Percentiles rank a stretch among this genome's conserved stretches.
These are phyloP conservation scores for Neurospora sp. DNA, from an alignment of 495 filamentous ascomycete genomes.

Conservation along the genomic window DNA sequence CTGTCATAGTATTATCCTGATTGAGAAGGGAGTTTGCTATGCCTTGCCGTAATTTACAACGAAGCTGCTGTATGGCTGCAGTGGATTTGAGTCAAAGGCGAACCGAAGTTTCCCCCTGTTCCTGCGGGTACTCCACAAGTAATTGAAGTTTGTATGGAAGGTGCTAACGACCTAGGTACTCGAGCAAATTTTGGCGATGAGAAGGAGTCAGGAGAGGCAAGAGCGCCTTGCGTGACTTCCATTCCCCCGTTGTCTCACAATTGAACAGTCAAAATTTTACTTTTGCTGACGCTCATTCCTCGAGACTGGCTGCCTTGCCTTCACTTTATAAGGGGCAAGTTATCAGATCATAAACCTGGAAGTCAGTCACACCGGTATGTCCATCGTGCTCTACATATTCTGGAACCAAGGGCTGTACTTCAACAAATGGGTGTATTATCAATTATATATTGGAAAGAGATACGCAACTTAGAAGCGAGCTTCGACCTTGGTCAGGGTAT, in stretches of 20 bases:
- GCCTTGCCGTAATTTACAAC: too few relatives aligned
- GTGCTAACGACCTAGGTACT: background rate
- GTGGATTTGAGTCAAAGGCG: too few relatives aligned
- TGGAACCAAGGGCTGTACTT: background rate
- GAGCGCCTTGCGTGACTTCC: background rate
- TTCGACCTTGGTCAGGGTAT: slow-evolving; percentile 59
- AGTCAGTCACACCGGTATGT: background rate
- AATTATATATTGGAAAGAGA: background rate
- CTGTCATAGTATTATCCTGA: background rate
- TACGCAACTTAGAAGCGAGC: slow-evolving; percentile 28
- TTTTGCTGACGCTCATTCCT: too few relatives aligned
- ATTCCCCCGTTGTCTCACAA: background rate
- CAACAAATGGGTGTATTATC: background rate
- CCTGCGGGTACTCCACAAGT: too few relatives aligned
- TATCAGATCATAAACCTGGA: background rate
- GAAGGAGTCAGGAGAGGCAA: background rate
- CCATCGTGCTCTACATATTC: background rate
- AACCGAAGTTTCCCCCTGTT: too few relatives aligned
- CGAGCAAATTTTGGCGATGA: background rate
- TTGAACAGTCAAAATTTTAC: background rate
- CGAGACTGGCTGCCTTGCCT: too few relatives aligned
- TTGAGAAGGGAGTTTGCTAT: too few relatives aligned
- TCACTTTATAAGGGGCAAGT: too few relatives aligned
- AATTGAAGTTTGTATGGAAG: background rate
- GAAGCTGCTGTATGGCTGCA: too few relatives aligned